A percentile compares a stretch with the other conserved stretches of the same genome.
Conservation (phyloP, 306 rosid species). For the Lathyrus sativus region DNA sequence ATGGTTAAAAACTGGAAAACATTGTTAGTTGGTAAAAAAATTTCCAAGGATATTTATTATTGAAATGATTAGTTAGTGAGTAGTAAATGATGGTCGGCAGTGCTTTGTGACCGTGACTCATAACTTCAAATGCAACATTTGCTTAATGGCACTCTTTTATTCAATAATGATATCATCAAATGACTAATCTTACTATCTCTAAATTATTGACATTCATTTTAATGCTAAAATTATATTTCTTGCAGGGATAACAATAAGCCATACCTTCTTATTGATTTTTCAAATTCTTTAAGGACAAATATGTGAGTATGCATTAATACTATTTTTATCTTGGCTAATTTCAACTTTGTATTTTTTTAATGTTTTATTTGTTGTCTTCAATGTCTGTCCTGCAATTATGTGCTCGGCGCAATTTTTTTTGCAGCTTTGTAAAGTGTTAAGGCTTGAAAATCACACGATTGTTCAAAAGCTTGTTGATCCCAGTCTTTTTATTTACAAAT, state of each 20-base stretch:
- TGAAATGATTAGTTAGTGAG: slow-evolving; percentile 3
- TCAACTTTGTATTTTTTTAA: slow-evolving; percentile 23
- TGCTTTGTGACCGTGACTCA: slow-evolving; percentile 1
- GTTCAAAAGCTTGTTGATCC: slow-evolving; percentile 80
- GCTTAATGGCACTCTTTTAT: background rate
- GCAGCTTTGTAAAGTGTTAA: slow-evolving; percentile 76
- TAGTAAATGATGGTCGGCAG: slow-evolving; percentile 10
- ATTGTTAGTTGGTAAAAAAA: background rate
- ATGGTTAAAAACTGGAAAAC: background rate
- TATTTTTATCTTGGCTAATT: background rate
- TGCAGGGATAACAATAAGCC: slow-evolving; percentile 66
- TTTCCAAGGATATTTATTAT: slow-evolving; percentile 2
- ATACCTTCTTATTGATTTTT: slow-evolving; percentile 87
- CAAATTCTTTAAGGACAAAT: no score
- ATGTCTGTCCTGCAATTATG: slow-evolving; percentile 59
- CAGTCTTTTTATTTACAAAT: slow-evolving; percentile 66
- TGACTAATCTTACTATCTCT: slow-evolving; percentile 21
- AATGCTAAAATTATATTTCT: slow-evolving; percentile 32
- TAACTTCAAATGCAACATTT: slow-evolving; percentile 17
- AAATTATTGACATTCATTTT: slow-evolving; percentile 26
- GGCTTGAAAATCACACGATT: slow-evolving; percentile 66
- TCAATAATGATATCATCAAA: slow-evolving; percentile 8
- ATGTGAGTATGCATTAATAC: slow-evolving; percentile 59
- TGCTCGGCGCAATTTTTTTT: slow-evolving; percentile 79
- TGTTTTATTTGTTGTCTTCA: slow-evolving; percentile 35